Base-by-base conservation (phyloP, 2,329 filamentous ascomycete genomes). In the Periglandula ipomoeae region DNA sequence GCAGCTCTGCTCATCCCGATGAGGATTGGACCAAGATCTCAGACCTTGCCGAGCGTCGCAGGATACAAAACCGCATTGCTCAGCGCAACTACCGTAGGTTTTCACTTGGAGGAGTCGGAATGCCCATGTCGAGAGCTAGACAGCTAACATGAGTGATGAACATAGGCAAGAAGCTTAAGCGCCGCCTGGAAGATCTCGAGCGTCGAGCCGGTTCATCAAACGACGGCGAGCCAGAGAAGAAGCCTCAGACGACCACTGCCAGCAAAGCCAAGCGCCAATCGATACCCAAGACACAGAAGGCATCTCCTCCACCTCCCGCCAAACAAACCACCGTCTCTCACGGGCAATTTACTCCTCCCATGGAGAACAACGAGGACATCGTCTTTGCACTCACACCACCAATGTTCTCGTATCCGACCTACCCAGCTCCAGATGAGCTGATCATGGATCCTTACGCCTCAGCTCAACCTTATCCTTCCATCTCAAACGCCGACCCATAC, bases 11-110 rank as follows among this genome's bases (percentile, higher is more conserved):
- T 59, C 94, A 95, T 67, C 87, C 91, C 48, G 90, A 96, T 63
- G 91, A 97, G 72, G 91, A 97, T 73, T 97, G 91, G 91, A 96
- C 91, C 64, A 95, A 96, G 81, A 95, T 97, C 66, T 95, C 91
- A 50, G 91, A 97, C 68, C 83, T 97, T 52, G 91, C 90, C 46
- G 91, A 97, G 72, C 84, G 93, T 63, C 78, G 90, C 61, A 81
- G 90, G 64, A 95, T 96, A 72, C 90, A 97, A 71, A 97, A 97
- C 73, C 84, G 91, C 59, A 96, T 97, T 76, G 91, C 91, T 58
- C 91, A 97, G 72, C 85, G 90, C 61, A 95, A 95, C 74, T 96
- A 96, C 73, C 89, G 89, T 95, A 75, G 65, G 26, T 9, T 45
- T 41, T 40, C 20, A 27, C 46, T 40, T 30, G 27, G 9, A 8